Evolutionary conservation across 2,329 filamentous ascomycete species (phyloP).

Genomic region (Penicillium vulpinum): DNA sequence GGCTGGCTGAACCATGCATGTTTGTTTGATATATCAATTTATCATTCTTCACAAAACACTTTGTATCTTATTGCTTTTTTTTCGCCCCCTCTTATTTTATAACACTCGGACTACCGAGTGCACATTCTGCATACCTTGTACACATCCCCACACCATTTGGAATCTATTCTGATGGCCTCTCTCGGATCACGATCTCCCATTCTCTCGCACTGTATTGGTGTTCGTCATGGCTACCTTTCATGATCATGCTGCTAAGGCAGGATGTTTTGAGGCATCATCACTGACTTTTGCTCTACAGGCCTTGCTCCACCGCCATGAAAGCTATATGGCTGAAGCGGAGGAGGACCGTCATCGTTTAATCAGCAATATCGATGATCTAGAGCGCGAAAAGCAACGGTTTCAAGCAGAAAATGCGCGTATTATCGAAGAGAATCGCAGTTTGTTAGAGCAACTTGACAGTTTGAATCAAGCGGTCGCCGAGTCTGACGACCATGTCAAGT

Average conservation of each 20-base stretch:
- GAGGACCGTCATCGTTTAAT: slow-evolving; percentile 74
- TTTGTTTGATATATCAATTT: slow-evolving; percentile 24
- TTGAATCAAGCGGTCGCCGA: slow-evolving; percentile 77
- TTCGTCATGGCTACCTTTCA: slow-evolving; percentile 31
- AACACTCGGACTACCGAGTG: not conserved
- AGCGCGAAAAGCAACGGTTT: slow-evolving; percentile 69
- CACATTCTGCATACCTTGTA: not conserved
- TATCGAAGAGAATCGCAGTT: slow-evolving; percentile 76
- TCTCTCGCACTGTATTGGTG: slow-evolving; percentile 31
- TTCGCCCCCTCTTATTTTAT: not conserved
- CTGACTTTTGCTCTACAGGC: slow-evolving; percentile 81
- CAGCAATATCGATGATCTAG: slow-evolving; percentile 71
- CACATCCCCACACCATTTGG: not conserved
- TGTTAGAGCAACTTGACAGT: slow-evolving; percentile 80
- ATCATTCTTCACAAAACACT: slow-evolving; percentile 17
- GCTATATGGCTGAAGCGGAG: slow-evolving; percentile 90
- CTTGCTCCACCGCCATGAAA: slow-evolving; percentile 85
- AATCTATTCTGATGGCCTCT: slow-evolving; percentile 25
- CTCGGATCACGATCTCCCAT: slow-evolving; percentile 25
- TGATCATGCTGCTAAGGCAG: slow-evolving; percentile 25
- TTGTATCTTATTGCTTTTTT: slow-evolving; percentile 8
- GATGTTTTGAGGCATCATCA: slow-evolving; percentile 43
- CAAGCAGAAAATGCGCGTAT: slow-evolving; percentile 75
- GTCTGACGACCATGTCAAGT: slow-evolving; percentile 76
- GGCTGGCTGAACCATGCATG: slow-evolving; percentile 21